Percentiles rank a stretch among this genome's conserved stretches.
Evolutionary conservation across 352 stramenopile genomes (phyloP).

Genomic region (Globisporangium yorkense): DNA sequence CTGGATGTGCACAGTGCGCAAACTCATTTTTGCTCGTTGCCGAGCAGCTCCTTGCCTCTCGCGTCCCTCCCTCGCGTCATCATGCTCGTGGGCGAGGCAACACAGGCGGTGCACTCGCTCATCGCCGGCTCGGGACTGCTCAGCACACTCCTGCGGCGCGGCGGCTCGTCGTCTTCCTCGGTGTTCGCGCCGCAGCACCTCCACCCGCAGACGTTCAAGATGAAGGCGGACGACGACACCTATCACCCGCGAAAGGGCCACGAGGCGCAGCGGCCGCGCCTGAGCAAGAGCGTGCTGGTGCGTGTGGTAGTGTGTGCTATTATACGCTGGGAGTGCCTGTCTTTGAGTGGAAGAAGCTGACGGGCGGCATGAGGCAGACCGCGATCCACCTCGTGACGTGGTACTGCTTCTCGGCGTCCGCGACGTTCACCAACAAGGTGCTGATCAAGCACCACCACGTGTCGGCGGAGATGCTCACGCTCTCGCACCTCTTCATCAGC

Average conservation of each 20-base stretch:
- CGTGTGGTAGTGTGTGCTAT: neutral
- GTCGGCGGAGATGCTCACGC: conserved; percentile 80
- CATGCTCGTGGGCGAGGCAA: conserved; percentile 11
- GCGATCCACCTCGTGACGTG: conserved; percentile 46
- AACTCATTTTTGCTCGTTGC: neutral
- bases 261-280: conserved; percentile 3
- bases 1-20: neutral
- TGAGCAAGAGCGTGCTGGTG: conserved; percentile 14
- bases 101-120: conserved; percentile 8
- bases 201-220: neutral
- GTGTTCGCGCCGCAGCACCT: neutral
- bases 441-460: conserved; percentile 86
- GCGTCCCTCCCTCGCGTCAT: neutral
- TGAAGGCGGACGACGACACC: conserved; percentile 5
- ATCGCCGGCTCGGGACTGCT: conserved; percentile 7
- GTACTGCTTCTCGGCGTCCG: conserved; percentile 76
- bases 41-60: neutral
- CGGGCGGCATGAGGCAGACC: conserved; percentile 15
- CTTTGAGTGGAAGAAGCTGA: neutral
- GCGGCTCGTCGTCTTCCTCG: neutral
- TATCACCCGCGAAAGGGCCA: conserved; percentile 16
- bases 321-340: neutral
- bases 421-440: conserved; percentile 84
- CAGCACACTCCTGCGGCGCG: conserved; percentile 3
- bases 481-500: conserved; percentile 79